Evolutionary conservation across 2,329 filamentous ascomycete genomes (phyloP), one percentile per base, ranked within the genome.

Genomic region (Zelopaecilomyces penicillatus): DNA sequence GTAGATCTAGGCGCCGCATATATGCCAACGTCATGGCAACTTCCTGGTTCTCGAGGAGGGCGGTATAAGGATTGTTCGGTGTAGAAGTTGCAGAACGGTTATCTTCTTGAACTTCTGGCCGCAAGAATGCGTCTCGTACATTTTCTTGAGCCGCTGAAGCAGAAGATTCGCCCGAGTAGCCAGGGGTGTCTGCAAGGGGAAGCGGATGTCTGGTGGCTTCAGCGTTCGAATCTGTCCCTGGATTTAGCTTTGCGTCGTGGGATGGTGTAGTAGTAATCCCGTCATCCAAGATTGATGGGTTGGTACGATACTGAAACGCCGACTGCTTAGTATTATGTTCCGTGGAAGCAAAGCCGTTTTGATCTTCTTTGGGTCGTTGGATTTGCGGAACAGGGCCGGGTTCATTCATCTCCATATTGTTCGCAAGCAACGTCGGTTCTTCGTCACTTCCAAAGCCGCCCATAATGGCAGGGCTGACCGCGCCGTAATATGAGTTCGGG

Each of bases 381-480:
- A 5, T n/a, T 19, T 11, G 39, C 42, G 35, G 48, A 11, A 7
- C 19, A 19, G 19, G 19, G 53, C 48, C 34, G 50, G 49, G 9
- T 55, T 52, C 8, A 31, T 40, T 30, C 26, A 50, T 50, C 33
- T 53, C 53, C 31, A 59, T 57, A 34, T 62, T 59, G 38, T 62
- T 58, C 4, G 58, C 54, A 5, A 55, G 56, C 57, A 50, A 59
- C 33, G 56, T 54, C 29, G 50, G 58, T n/a, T 56, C 54, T 11
- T 56, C 51, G 5, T 65, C 61, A n/a, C 52, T 53, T 11, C 54
- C 59, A 36, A 63, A 64, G 2, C 55, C 56, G 11, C 51, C 50
- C 47, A 63, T 56, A 10, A 64, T 61, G 11, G 54, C 54, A 5
- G 59, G 52, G 39, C 56, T 65, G 19, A 64, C 47, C 5, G 51